Percentiles rank a stretch among this genome's conserved stretches.
Conservation (phyloP, 1,139 yeast genomes). For the Pichia sp. region DNA sequence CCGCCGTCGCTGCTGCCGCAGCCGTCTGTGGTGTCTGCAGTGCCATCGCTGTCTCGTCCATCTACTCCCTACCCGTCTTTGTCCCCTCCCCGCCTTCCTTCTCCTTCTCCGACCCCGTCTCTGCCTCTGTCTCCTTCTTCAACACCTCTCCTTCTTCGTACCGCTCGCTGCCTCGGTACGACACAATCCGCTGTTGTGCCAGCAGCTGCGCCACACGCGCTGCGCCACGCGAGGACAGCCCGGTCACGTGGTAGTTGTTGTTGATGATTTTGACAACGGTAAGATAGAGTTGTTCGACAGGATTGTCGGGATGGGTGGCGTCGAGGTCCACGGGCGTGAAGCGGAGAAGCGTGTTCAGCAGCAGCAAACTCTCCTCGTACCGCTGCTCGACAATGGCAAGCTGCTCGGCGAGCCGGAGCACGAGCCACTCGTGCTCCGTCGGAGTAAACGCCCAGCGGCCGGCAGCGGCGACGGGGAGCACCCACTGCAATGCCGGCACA, state of each 20-base stretch:
- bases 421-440: not conserved
- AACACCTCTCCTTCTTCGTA: not conserved
- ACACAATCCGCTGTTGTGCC: not conserved
- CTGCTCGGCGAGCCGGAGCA: not conserved
- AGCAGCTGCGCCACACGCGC: not conserved
- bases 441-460: not conserved
- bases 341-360: not conserved
- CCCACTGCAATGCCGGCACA: not conserved
- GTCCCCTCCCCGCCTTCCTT: not conserved
- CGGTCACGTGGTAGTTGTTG: not conserved
- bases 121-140: not conserved
- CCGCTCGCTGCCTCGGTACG: conserved; percentile 1
- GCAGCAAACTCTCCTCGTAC: not conserved
- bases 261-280: not conserved
- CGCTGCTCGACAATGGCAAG: not conserved
- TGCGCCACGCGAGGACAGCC: not conserved
- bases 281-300: not conserved
- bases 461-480: not conserved
- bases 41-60: not conserved
- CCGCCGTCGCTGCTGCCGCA: not conserved
- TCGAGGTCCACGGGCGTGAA: conserved; percentile 19
- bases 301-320: no score
- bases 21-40: not conserved
- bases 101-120: not conserved
- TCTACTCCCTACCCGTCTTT: not conserved